Evolutionary conservation across 192 early-diverging fungal species (phyloP).

Genomic region (Gigaspora rosea): DNA sequence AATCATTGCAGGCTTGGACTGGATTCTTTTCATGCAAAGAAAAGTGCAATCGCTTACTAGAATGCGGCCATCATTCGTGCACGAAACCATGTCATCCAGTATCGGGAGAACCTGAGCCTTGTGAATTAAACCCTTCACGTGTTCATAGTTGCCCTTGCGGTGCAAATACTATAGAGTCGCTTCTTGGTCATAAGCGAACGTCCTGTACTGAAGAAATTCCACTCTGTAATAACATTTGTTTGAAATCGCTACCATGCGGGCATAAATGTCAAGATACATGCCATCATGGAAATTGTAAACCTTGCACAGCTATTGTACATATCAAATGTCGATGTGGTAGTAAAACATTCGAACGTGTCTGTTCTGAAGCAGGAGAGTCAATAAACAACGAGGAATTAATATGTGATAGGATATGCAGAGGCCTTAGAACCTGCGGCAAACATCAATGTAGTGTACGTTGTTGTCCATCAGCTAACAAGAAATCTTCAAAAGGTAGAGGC

Average conservation of each 20-base stretch:
- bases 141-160: slow-evolving; percentile 59
- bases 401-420: slow-evolving; percentile 67
- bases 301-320: slow-evolving; percentile 54
- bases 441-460: slow-evolving; percentile 68
- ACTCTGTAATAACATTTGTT: slow-evolving; percentile 63
- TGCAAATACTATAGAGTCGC: slow-evolving; percentile 37
- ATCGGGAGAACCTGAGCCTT: slow-evolving; percentile 40
- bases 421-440: slow-evolving; percentile 65
- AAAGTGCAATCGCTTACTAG: slow-evolving; percentile 50
- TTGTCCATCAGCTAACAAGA: slow-evolving; percentile 56
- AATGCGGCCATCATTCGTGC: slow-evolving; percentile 57
- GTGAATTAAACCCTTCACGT: slow-evolving; percentile 53
- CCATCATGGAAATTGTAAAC: slow-evolving; percentile 65
- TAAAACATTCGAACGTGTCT: slow-evolving; percentile 47
- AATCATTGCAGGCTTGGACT: slow-evolving; percentile 30
- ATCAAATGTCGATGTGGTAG: slow-evolving; percentile 68
- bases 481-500: slow-evolving; percentile 36
- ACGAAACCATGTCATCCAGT: slow-evolving; percentile 56
- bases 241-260: slow-evolving; percentile 58
- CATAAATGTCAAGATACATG: slow-evolving; percentile 63
- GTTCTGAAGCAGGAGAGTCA: slow-evolving; percentile 47
- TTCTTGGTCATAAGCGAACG: slow-evolving; percentile 38
- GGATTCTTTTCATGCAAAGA: slow-evolving; percentile 59
- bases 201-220: slow-evolving; percentile 60
- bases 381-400: slow-evolving; percentile 36